Evolutionary conservation across 2,329 filamentous ascomycete species (phyloP), one percentile per base, ranked within the genome.

Genomic region (Atkinsonella hypoxylon): DNA sequence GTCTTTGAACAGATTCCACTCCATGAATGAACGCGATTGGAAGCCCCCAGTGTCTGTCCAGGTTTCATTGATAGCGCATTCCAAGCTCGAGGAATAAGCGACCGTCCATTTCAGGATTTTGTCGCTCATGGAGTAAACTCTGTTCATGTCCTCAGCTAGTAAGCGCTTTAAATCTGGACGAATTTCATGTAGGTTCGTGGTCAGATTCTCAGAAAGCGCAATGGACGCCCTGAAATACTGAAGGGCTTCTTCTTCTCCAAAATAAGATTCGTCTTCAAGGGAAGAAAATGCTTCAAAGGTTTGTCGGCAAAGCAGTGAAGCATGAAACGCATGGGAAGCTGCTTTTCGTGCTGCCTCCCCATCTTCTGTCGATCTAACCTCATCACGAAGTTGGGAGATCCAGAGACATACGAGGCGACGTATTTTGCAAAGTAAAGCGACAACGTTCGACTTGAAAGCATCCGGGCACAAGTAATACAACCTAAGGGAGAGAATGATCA

Each of bases 271-370:
- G 39, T 18, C 10, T 47, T 30, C 18, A 1, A 11, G 6, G 1
- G 17, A 31, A 5, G 34, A 32, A 44, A 55, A 52, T 0, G 57
- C 52, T 1, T 55, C 53, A 45, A 67, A 71, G 0, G 68, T 71
- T 15, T 62, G 61, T 8, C 69, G 68, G 47, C 79, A 83, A 0
- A 85, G 64, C 0, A 85, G 53, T 0, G 81, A 73, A 0, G 79
- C 73, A 62, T 72, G 74, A 0, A 84, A 68, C 0, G 70, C 70
- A 53, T 77, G 80, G 0, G 18, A 47, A 0, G 59, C 51, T 18
- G 51, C 40, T 20, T 56, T 68, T 17, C 65, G 62, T 0, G 71
- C 63, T 0, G 61, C 62, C 1, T 70, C 62, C 0, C 63, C 58
- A 17, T 77, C 69, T 0, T 46, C 61, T 0, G 69, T 62, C 1